phyloP scores from a whole-genome alignment of 257 asterid genomes.

The Solanum megistacrolobum region DNA sequence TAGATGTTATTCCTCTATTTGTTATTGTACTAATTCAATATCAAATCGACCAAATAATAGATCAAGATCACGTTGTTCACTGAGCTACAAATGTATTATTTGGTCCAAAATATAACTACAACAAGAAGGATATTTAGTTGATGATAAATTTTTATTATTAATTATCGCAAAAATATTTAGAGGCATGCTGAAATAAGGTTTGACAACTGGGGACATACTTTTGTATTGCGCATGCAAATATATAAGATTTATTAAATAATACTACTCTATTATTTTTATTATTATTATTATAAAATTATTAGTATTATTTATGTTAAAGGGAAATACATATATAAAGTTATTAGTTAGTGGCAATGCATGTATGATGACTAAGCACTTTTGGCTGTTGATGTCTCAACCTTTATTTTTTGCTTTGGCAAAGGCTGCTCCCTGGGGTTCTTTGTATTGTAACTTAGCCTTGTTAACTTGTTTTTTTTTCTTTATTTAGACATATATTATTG shows the following conservation, averaged over 20 bases:
- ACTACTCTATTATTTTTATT: neutral
- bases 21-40: neutral
- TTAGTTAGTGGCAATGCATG: neutral
- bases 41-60: too few species aligned
- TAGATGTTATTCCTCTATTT: neutral
- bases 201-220: neutral
- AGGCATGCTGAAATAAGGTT: neutral
- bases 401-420: neutral
- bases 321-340: neutral
- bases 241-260: neutral
- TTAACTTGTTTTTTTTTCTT: neutral
- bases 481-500: neutral
- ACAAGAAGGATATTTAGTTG: too few species aligned
- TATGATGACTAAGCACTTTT: neutral
- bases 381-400: neutral
- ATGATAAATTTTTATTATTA: too few species aligned
- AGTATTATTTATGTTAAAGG: neutral
- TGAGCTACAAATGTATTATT: too few species aligned
- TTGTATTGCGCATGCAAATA: neutral
- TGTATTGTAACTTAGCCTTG: neutral
- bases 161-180: too few species aligned
- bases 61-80: neutral
- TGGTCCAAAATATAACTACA: too few species aligned
- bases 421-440: neutral
- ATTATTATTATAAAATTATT: neutral